Conservation (phyloP, 306 rosid genomes). For the Canavalia ensiformis region DNA sequence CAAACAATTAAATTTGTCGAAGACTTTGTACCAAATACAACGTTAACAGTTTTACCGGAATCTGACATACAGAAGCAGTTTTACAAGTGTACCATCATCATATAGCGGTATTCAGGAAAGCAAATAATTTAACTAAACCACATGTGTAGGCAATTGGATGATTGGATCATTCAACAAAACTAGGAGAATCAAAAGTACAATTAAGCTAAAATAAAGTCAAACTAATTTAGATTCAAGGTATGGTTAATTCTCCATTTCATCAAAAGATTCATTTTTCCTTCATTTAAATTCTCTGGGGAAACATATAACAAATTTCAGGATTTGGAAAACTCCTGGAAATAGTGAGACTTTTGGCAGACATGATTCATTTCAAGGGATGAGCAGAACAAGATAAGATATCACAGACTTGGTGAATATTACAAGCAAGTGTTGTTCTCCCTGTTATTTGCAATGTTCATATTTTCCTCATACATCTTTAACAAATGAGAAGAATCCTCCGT, state of each 20-base stretch:
- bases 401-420: not conserved
- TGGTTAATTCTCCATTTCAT: not conserved
- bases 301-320: no score
- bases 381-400: not conserved
- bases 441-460: not conserved
- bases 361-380: not conserved
- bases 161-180: no score
- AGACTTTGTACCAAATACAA: no score
- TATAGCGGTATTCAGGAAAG: no score
- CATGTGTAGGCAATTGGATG: no score
- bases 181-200: no score
- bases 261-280: not conserved
- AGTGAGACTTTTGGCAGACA: not conserved
- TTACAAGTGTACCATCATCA: no score
- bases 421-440: not conserved
- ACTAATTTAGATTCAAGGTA: no score
- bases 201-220: no score
- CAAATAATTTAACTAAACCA: no score
- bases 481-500: slow-evolving; percentile 17
- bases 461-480: slow-evolving; percentile 41
- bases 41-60: no score
- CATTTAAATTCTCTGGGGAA: not conserved
- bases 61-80: not conserved
- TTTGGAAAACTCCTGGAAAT: not conserved
- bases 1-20: no score